Conservation (phyloP, 2,329 filamentous ascomycete genomes). For the Penicillium concentricum region DNA sequence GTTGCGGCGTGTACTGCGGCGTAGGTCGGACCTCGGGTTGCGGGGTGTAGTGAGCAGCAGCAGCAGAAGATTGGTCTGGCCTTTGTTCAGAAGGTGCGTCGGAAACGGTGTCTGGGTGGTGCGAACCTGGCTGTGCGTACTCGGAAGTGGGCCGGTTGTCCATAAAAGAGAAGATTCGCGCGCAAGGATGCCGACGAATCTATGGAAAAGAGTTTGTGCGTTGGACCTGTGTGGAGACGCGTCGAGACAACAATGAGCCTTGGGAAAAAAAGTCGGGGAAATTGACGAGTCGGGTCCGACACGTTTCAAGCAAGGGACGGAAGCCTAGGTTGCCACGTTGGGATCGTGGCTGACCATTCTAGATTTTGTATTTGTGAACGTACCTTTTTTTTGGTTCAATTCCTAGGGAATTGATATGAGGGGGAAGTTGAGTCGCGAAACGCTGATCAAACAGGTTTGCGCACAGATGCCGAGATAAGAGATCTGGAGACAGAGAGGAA, state of each 20-base stretch:
- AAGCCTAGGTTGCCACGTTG: slow-evolving; percentile 19
- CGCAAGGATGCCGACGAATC: slow-evolving; percentile 11
- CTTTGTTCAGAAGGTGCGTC: slow-evolving; percentile 77
- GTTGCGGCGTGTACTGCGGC: slow-evolving; percentile 74
- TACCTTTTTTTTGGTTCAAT: background rate
- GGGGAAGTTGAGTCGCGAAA: background rate
- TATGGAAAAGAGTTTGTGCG: slow-evolving; percentile 15
- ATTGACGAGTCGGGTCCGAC: slow-evolving; percentile 21
- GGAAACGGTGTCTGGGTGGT: slow-evolving; percentile 52
- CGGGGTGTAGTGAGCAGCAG: slow-evolving; percentile 47
- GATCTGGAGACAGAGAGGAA: slow-evolving; percentile 14
- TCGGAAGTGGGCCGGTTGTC: slow-evolving; percentile 66
- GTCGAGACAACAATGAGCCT: slow-evolving; percentile 31
- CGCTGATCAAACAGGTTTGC: slow-evolving; percentile 7
- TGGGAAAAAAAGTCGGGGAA: slow-evolving; percentile 21
- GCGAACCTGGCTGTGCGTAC: slow-evolving; percentile 87
- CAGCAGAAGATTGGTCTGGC: slow-evolving; percentile 91
- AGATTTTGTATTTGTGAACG: slow-evolving; percentile 1
- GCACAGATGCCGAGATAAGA: slow-evolving; percentile 3
- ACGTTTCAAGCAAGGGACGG: slow-evolving; percentile 23
- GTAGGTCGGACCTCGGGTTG: slow-evolving; percentile 40
- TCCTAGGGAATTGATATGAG: background rate
- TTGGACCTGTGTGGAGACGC: slow-evolving; percentile 31
- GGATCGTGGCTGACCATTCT: slow-evolving; percentile 15
- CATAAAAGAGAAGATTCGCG: slow-evolving; percentile 48